A percentile compares a stretch with the other conserved stretches of the same genome.
These are phyloP conservation scores for Echites panduratus DNA, from an alignment of 257 asterid genomes.

Conservation along the genomic window DNA sequence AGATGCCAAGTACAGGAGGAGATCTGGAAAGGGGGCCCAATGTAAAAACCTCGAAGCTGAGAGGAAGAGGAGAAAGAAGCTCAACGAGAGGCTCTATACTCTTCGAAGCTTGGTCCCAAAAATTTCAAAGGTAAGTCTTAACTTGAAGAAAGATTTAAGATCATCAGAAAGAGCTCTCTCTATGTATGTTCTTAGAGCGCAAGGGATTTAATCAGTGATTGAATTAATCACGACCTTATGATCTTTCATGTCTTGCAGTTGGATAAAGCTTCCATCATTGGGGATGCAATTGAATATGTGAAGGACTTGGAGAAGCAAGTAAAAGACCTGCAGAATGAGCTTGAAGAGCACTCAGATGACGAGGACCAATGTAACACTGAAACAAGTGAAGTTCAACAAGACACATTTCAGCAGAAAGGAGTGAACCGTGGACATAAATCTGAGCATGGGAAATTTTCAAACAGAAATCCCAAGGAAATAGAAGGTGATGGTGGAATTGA, in stretches of 20 bases:
- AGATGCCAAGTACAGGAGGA: constrained; percentile 46
- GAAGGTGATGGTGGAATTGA: constrained; percentile 21
- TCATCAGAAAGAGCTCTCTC: background rate
- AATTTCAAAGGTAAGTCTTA: constrained; percentile 57
- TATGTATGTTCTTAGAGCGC: background rate
- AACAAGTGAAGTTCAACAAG: constrained; percentile 20
- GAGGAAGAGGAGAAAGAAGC: constrained; percentile 87
- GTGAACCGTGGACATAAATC: constrained; percentile 27
- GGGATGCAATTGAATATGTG: constrained; percentile 81
- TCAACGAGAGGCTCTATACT: constrained; percentile 72
- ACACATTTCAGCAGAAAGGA: constrained; percentile 25
- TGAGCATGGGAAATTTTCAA: constrained; percentile 20
- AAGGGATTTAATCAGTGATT: background rate
- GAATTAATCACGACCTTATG: background rate
- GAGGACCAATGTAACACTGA: constrained; percentile 32
- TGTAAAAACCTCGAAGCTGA: constrained; percentile 77
- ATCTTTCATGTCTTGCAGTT: constrained; percentile 31
- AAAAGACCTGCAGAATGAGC: constrained; percentile 59
- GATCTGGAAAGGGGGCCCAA: constrained; percentile 62
- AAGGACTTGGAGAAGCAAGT: constrained; percentile 67
- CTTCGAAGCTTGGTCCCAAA: constrained; percentile 84
- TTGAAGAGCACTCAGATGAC: constrained; percentile 57
- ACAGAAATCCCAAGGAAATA: constrained; percentile 32
- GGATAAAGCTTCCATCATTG: constrained; percentile 88
- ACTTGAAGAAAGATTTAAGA: background rate